Base-by-base conservation (phyloP, 1,284 basidiomycete genomes). In the Malassezia nana region DNA sequence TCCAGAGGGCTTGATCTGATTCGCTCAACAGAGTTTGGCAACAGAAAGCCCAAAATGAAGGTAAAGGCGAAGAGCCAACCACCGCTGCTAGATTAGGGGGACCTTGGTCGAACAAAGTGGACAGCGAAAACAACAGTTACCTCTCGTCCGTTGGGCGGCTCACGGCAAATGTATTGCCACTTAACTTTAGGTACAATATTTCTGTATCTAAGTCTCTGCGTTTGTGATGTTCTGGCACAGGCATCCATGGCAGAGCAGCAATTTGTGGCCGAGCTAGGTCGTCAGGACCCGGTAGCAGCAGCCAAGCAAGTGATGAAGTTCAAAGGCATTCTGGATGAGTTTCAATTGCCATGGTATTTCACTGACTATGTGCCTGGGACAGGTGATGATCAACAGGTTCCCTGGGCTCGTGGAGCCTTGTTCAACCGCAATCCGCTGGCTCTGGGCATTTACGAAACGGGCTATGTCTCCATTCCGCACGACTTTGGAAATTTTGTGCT, bases 401-500 rank as follows among this genome's bases (percentile, higher is more conserved):
- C 63, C 0, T 66, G 65, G 66, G 64, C 58, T 44, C n/a, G 46
- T 15, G 58, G 59, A 33, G 59, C 67, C 0, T 33, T 39, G 20
- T 64, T 54, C 24, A 39, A 55, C 16, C 39, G 52, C 20, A 61
- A 59, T 47, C 63, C 65, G 2, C 52, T 31, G 10, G 64, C 68
- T 16, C 46, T 60, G 12, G 60, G 62, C 13, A 52, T 39, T 31
- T 40, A 50, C 6, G 50, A 58, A 12, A 57, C 50, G 2, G 89
- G 89, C 1, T 74, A 67, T 62, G 5, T 59, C 9, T 49, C 26
- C 0, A 43, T 74, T 2, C 69, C 71, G 1, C 31, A 55, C 0
- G 50, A 20, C 3, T 49, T 71, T 7, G 29, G 44, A 2, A 59
- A 49, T 12, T 72, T 70, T 55, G 52, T 56, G 20, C 51, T 74